Percentiles rank a stretch among this genome's conserved stretches.
Evolutionary conservation across 2,329 filamentous ascomycete genomes (phyloP).

Genomic region (Trichoderma guizhouense): DNA sequence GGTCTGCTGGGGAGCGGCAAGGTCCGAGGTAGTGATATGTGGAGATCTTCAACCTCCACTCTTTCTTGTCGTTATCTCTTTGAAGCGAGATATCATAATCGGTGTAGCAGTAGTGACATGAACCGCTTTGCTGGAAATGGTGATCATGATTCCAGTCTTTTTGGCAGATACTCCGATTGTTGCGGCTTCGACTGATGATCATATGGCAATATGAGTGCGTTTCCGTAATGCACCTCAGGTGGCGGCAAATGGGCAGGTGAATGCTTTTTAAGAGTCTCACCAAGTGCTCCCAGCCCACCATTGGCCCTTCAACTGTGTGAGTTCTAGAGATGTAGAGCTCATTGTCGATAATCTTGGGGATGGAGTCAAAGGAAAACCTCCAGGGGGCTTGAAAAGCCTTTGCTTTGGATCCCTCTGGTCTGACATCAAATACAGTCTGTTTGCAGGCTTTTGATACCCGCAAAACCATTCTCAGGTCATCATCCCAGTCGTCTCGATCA

Average conservation of each 20-base stretch:
- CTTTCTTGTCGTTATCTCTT: background rate
- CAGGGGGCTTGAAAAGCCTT: background rate
- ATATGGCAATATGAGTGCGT: background rate
- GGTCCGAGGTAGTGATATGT: background rate
- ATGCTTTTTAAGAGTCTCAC: background rate
- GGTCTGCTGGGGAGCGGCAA: background rate
- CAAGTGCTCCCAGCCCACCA: background rate
- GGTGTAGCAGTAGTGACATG: background rate
- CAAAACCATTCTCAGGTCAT: background rate
- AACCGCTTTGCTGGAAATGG: background rate
- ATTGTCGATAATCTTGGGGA: background rate
- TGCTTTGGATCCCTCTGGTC: background rate
- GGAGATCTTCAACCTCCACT: background rate
- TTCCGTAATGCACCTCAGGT: background rate
- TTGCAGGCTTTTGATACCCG: background rate
- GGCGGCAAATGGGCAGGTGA: background rate
- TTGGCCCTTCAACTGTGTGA: background rate
- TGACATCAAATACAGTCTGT: background rate
- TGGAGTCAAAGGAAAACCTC: background rate
- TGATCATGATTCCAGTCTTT: background rate
- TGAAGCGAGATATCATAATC: background rate
- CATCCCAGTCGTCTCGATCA: background rate
- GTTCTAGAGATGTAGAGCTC: background rate
- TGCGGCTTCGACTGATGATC: background rate
- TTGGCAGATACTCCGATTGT: background rate